Base-by-base conservation (phyloP, 371 early-diverging fungal genomes). In the Saksenaea vasiformis region DNA sequence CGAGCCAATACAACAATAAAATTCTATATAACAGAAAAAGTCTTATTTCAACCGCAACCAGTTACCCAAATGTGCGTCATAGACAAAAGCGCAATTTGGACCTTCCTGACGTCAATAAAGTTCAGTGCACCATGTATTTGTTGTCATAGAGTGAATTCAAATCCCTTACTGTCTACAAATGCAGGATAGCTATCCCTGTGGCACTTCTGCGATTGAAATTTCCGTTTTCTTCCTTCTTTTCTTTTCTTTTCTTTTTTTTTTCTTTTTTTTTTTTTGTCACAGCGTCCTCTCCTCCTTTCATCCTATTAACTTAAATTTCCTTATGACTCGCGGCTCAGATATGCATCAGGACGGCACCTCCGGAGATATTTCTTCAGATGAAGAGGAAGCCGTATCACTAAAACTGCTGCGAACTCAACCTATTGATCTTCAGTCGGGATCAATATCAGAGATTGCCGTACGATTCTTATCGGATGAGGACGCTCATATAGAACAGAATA, bases 121-220 rank as follows among this genome's bases (percentile, higher is more conserved):
- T 24, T 47, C 51, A 47, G 17, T 22, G 24, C 24, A 24, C 24
- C 22, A 47, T 10, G 8, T 47, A 47, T 47, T 47, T 47, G 51
- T 17, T 47, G 51, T 19, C 22, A 22, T 47, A 47, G 51, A 22
- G 51, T 47, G 22, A 47, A 47, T 47, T 22, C 11, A 47, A 47
- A 47, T 47, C 27, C 22, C 51, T 47, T 47, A 47, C 51, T 47
- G 51, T 47, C 51, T 22, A 22, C 51, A 47, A 47, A 47, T 47
- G 51, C 51, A 47, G 51, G 24, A 22, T 47, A 22, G 19, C 22
- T 22, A 47, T 22, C 22, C 51, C 51, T n/a, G 51, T 47, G 51
- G 51, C 51, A 22, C 24, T 19, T 47, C 1, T 10, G 27, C 51
- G 11, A 22, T 47, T 19, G 51, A 47, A 47, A 47, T 47, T 22